Base-by-base conservation (phyloP, 495 filamentous ascomycete genomes). In the Penicillium psychrofluorescens region DNA sequence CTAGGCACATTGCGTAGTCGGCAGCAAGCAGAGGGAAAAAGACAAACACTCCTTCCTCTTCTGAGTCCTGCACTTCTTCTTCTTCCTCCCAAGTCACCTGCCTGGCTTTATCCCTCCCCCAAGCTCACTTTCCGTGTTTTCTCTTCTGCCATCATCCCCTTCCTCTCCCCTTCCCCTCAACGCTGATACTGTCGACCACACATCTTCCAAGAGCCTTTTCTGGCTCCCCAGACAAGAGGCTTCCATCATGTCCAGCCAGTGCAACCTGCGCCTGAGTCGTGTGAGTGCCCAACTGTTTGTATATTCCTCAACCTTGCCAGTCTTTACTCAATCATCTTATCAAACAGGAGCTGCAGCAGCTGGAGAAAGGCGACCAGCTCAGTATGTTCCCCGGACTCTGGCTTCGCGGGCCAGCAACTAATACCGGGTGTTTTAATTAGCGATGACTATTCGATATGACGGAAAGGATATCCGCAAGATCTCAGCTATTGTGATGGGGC, bases 381-480 rank as follows among this genome's bases (percentile, higher is more conserved):
- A 46, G 55, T 58, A 44, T 31, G 40, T 22, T 22, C 22, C 22
- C 22, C 22, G 6, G 22, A 22, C 22, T 22, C 22, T 3, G 22
- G 22, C 6, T 22, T 22, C 4, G 22, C 22, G 0, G 22, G 22
- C 6, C 22, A 22, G 22, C 22, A 22, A 13, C 6, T 46, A 51
- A 44, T 34, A 11, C 11, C 12, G 38, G 56, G 37, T 39, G 11
- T 6, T 35, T n/a, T 31, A 2, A 12, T 14, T 27, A 59, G 56
- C 53, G 1, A 54, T 54, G 27, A 49, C 43, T 10, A 88, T 96
- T 44, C 81, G 82, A 32, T 95, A 84, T 55, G 73, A 83, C 30
- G 92, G 97, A 58, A 78, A 78, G 44, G 88, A 98, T 63, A 83
- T 96, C 38, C 84, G 90, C 29, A 84, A 91, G 48, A 85, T 98